These are phyloP conservation scores for Sporothrix euskadiensis DNA, from an alignment of 2,329 filamentous ascomycete genomes.

Conservation along the genomic window DNA sequence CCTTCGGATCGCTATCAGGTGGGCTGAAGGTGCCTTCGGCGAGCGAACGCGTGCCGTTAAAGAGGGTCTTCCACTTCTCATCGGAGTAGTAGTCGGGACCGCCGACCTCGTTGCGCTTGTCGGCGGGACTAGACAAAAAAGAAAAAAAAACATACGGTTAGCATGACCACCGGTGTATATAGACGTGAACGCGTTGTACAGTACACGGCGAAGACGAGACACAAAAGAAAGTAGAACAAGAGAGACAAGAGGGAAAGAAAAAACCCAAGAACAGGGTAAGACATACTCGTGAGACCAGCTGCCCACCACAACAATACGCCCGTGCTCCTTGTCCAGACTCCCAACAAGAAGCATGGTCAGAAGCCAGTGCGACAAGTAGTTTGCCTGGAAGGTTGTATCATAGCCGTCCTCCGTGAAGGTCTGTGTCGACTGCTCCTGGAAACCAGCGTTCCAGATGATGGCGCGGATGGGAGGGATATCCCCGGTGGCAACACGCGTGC, in stretches of 20 bases:
- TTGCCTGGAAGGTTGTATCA: conserved; percentile 39
- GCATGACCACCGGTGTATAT: conserved; percentile 26
- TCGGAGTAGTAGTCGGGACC: conserved; percentile 31
- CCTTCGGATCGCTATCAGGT: conserved; percentile 33
- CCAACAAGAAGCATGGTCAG: conserved; percentile 39
- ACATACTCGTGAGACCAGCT: conserved; percentile 41
- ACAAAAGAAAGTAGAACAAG: not conserved
- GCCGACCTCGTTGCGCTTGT: conserved; percentile 28
- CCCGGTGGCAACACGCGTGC: conserved; percentile 31
- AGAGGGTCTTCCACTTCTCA: conserved; percentile 36
- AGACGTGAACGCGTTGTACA: not conserved
- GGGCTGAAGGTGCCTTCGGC: conserved; percentile 37
- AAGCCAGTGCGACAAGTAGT: conserved; percentile 41
- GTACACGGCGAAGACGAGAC: not conserved
- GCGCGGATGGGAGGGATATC: conserved; percentile 37
- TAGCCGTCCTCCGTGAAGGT: conserved; percentile 40
- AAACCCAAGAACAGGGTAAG: not conserved
- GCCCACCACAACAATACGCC: conserved; percentile 39
- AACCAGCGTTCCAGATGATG: conserved; percentile 37
- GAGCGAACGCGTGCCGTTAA: conserved; percentile 34
- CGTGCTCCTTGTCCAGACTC: conserved; percentile 40
- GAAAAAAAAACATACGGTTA: conserved; percentile 26
- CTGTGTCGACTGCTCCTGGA: conserved; percentile 34
- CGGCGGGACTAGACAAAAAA: conserved; percentile 22
- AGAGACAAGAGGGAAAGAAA: not conserved